phyloP scores from a whole-genome alignment of 208 protist species.

The Herpetomonas samuelpessoai region DNA sequence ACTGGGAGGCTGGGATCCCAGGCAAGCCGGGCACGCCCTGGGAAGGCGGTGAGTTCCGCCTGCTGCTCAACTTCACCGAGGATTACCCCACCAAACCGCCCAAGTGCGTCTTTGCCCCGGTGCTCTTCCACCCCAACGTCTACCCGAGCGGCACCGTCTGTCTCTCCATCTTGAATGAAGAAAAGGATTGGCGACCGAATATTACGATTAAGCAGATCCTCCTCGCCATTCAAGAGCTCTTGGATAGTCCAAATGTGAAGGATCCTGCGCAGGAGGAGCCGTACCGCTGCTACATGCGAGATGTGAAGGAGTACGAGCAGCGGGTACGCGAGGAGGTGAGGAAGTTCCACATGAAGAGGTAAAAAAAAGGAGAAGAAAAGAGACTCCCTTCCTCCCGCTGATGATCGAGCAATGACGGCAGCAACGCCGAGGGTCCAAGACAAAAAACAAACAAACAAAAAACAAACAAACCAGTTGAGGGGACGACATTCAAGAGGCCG shows the following conservation, averaged over 20 bases:
- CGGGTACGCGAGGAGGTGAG: slow-evolving; percentile 85
- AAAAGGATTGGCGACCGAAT: slow-evolving; percentile 98
- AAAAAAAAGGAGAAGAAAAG: too few species aligned
- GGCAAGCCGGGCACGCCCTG: slow-evolving; percentile 95
- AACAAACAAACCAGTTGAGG: too few species aligned
- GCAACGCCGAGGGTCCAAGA: too few species aligned
- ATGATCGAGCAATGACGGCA: too few species aligned
- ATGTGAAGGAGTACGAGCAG: slow-evolving; percentile 82
- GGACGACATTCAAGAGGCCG: too few species aligned
- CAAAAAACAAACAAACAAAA: too few species aligned
- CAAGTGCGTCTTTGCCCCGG: slow-evolving; percentile 96
- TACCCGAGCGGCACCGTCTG: slow-evolving; percentile 99
- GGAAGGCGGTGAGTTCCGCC: slow-evolving; percentile 95
- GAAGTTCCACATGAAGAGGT: slow-evolving; percentile 49
- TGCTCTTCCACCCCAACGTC: slow-evolving; percentile 99
- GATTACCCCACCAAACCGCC: slow-evolving; percentile 98
- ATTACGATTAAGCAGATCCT: slow-evolving; percentile 99
- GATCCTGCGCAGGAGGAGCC: slow-evolving; percentile 98
- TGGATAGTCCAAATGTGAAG: slow-evolving; percentile 97
- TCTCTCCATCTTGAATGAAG: slow-evolving; percentile 98
- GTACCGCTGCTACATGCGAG: slow-evolving; percentile 87
- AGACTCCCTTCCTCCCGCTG: too few species aligned
- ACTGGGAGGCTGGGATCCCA: slow-evolving; percentile 98
- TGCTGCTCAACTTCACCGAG: slow-evolving; percentile 95
- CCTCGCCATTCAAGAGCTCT: slow-evolving; percentile 98